These are phyloP conservation scores for Dacryopinax primogenitus DNA, from an alignment of 768 basidiomycete genomes.

Conservation along the genomic window DNA sequence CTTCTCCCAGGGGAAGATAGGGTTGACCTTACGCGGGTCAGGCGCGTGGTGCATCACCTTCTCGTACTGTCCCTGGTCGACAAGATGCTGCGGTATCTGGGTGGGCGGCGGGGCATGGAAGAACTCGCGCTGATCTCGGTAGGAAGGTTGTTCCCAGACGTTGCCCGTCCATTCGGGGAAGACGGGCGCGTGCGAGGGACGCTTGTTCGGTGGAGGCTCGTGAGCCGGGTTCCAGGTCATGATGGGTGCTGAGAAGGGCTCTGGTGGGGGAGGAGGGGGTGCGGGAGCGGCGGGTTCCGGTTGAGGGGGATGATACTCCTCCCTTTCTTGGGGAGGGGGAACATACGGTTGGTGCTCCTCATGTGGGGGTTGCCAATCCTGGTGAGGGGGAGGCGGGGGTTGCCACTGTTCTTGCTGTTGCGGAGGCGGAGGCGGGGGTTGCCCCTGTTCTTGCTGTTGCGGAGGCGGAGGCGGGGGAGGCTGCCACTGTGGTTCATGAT, in stretches of 20 bases:
- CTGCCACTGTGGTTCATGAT: constrained; percentile 7
- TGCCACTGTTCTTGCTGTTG: not conserved
- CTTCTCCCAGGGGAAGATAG: constrained; percentile 93
- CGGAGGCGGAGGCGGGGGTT: not conserved
- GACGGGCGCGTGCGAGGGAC: constrained; percentile 37
- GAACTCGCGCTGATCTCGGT: constrained; percentile 29
- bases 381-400: not conserved
- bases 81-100: constrained; percentile 50
- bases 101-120: constrained; percentile 50
- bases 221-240: constrained; percentile 68
- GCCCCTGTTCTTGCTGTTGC: not conserved
- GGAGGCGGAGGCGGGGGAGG: not conserved
- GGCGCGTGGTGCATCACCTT: constrained; percentile 38
- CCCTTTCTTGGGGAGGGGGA: constrained; percentile 14
- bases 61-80: constrained; percentile 63
- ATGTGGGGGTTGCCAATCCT: constrained; percentile 18
- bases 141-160: constrained; percentile 62
- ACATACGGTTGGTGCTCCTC: constrained; percentile 19
- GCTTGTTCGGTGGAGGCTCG: constrained; percentile 60
- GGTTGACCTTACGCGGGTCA: constrained; percentile 56
- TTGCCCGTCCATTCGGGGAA: constrained; percentile 70
- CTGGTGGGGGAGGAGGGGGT: constrained; percentile 26
- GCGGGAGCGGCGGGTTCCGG: constrained; percentile 19
- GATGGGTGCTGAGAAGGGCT: constrained; percentile 49
- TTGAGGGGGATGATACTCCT: constrained; percentile 20